These are phyloP conservation scores for Zymoseptoria tritici DNA, from an alignment of 2,329 filamentous ascomycete species.

Conservation along the genomic window DNA sequence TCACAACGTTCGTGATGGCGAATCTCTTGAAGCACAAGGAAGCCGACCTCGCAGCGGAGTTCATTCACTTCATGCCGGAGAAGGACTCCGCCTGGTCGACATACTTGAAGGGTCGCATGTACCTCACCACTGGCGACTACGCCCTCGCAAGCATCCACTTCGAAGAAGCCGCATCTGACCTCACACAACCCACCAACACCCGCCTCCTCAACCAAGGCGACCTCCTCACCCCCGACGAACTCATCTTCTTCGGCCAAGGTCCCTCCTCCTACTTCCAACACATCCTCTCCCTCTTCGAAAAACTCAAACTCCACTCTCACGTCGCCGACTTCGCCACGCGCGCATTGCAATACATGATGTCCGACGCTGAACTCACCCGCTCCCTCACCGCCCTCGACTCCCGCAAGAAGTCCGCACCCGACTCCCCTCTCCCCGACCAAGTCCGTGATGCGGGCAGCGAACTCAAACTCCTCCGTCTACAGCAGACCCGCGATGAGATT, in stretches of 20 bases:
- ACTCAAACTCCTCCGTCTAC: conserved; percentile 26
- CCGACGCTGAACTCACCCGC: conserved; percentile 12
- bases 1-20: conserved; percentile 35
- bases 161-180: conserved; percentile 56
- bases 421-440: conserved; percentile 22
- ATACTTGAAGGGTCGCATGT: conserved; percentile 79
- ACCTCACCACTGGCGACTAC: conserved; percentile 66
- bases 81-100: conserved; percentile 45
- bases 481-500: conserved; percentile 56
- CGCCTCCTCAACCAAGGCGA: conserved; percentile 35
- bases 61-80: conserved; percentile 56
- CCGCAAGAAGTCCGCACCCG: conserved; percentile 21
- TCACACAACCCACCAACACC: conserved; percentile 8
- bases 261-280: conserved; percentile 81
- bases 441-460: conserved; percentile 27
- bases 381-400: conserved; percentile 21
- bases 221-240: conserved; percentile 69
- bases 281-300: conserved; percentile 74
- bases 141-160: conserved; percentile 68
- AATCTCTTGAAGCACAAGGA: conserved; percentile 39
- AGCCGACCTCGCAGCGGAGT: conserved; percentile 49
- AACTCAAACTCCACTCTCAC: conserved; percentile 65
- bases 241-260: conserved; percentile 60
- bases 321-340: conserved; percentile 72
- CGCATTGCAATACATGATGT: conserved; percentile 20